Evolutionary conservation across 2,329 filamentous ascomycete genomes (phyloP), one percentile per base, ranked within the genome.

Genomic region (Grosmannia huntii): DNA sequence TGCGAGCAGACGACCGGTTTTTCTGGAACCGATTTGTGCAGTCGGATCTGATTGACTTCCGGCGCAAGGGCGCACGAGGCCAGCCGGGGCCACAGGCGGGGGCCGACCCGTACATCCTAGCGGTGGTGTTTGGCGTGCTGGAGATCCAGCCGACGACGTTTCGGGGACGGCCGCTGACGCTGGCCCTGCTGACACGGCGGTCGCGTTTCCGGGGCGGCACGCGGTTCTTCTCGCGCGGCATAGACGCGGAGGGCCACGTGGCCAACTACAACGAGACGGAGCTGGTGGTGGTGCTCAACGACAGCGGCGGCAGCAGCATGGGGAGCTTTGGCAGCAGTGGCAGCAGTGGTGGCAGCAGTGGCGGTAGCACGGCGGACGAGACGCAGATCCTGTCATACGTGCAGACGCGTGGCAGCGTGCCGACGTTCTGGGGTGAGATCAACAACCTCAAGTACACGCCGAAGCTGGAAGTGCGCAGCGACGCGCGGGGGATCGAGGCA

Each of bases 221-320:
- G 19, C 80, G 95, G 68, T 97, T 96, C 73, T 94, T 99, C 69
- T 95, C 94, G 2, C 85, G 94, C 63, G 94, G 94, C 56, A 83
- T 97, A 53, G 92, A 99, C 68, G 91, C 96, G 63, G 79, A 94
- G 61, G 94, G 94, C 27, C 84, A 97, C 69, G 94, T 94, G n/a
- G 90, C 94, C 64, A 99, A 99, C 71, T 99, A 92, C 79, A 99
- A 99, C 69, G 94, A 99, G 76, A 97, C 94, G 0, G 94, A 99
- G 69, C 94, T 99, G 69, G 78, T 94, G 38, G 79, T 96, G 61
- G 83, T 99, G 44, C 73, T 97, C 64, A 97, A 97, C 66, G 94
- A 97, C 71, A 80, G 75, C 58, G 79, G 80, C 3, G 79, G 79
- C 4, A 83, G 83, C 59, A 86, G 87, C 0, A 73, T 94, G 50